Base-by-base conservation (phyloP, 257 asterid species). In the Nicotiana otophora region DNA sequence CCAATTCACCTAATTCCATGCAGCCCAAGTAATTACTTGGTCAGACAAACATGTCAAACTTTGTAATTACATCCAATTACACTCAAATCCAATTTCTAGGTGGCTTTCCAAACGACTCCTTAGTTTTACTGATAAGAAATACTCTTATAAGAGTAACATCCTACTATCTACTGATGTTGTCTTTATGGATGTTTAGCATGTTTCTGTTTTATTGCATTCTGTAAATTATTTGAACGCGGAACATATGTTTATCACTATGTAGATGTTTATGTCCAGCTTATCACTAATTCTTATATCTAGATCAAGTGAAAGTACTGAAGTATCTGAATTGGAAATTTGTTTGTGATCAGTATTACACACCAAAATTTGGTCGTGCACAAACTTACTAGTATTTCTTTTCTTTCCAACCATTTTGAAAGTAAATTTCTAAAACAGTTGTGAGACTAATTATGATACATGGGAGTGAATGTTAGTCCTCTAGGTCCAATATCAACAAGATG, bases 181-280 rank as follows among this genome's bases (percentile, higher is more conserved):
- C 19, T 36, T 34, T 17, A 9, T 9, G 76, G 30, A 34, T 67
- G 53, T 67, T 19, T 34, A 36, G 28, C 34, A 70, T 42, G 58
- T n/a, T 42, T 70, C 30, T 69, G 55, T 69, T 69, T 69, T 69
- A 54, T 69, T 69, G 77, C 77, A 69, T 36, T n/a, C 55, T 36
- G 77, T 53, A 68, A 68, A 68, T 68, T 69, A 36, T 30, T n/a
- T 68, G 77, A 68, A 48, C 77, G 39, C 10, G 19, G 30, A 36
- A 69, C 42, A 69, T 36, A n/a, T 36, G 54, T 10, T 34, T 68
- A 33, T 68, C 77, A 68, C 54, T 68, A 19, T 36, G 30, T 68
- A 34, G 54, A 68, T 68, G 30, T 19, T 68, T 68, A 16, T 68
- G 10, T 36, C 77, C 54, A 68, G 54, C 77, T 68, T 68, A 34